Evolutionary conservation across 345 rosid species (phyloP).

Genomic region (Jatropha curcas): DNA sequence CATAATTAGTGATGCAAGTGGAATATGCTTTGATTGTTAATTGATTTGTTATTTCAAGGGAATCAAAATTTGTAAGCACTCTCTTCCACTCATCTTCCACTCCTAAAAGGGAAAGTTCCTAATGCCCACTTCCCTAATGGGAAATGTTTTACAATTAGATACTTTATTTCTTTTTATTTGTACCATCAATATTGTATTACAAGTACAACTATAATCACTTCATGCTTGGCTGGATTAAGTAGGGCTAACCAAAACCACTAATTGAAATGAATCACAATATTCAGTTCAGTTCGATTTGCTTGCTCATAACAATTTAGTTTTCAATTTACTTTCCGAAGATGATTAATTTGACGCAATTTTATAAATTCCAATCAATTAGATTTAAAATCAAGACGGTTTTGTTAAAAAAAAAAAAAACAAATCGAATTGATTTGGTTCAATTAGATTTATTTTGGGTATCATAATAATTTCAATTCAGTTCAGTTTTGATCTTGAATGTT

Average conservation of each 20-base stretch:
- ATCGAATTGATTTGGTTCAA: too few species aligned
- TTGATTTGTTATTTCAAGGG: neutral
- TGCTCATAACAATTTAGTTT: too few species aligned
- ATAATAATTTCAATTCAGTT: too few species aligned
- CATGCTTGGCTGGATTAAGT: neutral
- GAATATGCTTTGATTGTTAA: neutral
- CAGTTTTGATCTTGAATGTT: too few species aligned
- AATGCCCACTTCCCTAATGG: conserved; percentile 37
- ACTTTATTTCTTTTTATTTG: neutral
- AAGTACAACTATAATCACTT: neutral
- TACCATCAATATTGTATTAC: conserved; percentile 22
- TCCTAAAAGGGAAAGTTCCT: conserved; percentile 42
- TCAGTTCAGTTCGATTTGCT: too few species aligned
- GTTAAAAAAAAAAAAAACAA: too few species aligned
- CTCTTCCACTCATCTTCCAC: conserved; percentile 27
- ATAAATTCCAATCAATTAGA: too few species aligned
- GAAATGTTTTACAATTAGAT: conserved; percentile 18
- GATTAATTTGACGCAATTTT: too few species aligned
- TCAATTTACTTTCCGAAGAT: too few species aligned
- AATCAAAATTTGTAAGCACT: conserved; percentile 1
- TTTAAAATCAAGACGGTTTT: too few species aligned
- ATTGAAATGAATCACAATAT: too few species aligned
- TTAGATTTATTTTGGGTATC: too few species aligned
- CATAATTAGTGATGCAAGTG: conserved; percentile 20
- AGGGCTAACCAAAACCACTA: neutral